Base-by-base conservation (phyloP, 768 basidiomycete species). In the Tricholoma furcatifolium region DNA sequence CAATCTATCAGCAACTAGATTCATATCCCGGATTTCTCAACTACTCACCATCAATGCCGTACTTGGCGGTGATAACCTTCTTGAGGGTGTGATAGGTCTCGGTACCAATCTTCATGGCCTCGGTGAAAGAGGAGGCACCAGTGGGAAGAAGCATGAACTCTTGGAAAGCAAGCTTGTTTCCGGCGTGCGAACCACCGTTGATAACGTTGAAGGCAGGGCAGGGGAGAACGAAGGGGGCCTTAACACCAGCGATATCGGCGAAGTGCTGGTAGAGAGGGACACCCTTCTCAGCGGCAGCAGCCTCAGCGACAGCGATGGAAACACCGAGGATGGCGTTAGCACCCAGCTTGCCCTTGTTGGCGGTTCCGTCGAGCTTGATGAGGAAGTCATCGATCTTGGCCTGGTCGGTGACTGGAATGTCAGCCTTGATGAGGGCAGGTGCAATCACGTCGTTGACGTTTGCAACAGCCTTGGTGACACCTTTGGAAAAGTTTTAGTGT, bases 61-160 rank as follows among this genome's bases (percentile, higher is more conserved):
- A 99, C 76, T 98, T 98, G 72, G 91, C 88, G 70, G 86, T 90
- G 79, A 99, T 99, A 67, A 99, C 95, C 80, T 94, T 97, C 83
- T 99, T 99, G 67, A 98, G 80, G 60, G 88, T 90, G 80, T 97
- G 94, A 77, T 97, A 97, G 20, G 92, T 95, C 76, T 99, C 97
- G 9, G 95, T 90, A 56, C 97, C 97, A 55, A 96, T 94, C 78
- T 98, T 96, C 87, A 99, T 87, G 53, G 97, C 94, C 79, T 99
- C 95, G 30, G 91, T 85, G 82, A 98, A 99, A 54, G 81, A 81
- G 15, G 79, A 63, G 47, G 97, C 97, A 47, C 95, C 96, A 56
- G 93, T 95, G 57, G 97, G 96, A 58, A 98, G 82, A 62, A 99
- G 82, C 97, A 99, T 98, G 81, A 99, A 99, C 75, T 99, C 97